phyloP scores from a whole-genome alignment of 768 basidiomycete genomes.

The Megacollybia marginata region DNA sequence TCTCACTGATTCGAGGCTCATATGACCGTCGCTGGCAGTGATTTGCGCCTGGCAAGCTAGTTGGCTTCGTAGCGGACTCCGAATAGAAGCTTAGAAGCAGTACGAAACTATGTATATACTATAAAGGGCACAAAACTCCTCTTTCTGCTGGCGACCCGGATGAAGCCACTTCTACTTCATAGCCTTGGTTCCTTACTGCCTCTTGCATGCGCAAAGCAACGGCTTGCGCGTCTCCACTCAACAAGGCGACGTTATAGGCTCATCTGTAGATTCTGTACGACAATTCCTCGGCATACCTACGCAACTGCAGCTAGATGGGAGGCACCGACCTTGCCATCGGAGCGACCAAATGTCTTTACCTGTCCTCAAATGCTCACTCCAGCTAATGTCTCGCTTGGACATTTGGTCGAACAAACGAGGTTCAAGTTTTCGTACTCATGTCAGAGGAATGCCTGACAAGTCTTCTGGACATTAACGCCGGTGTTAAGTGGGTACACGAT shows the following conservation, averaged over 20 bases:
- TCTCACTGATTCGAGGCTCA: no score
- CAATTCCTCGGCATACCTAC: neutral
- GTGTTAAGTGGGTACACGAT: constrained; percentile 38
- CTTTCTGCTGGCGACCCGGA: no score
- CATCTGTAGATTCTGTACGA: neutral
- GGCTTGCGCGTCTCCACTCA: neutral
- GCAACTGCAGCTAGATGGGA: neutral
- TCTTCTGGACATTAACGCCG: constrained; percentile 31
- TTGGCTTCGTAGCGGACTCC: no score
- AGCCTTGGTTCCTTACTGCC: no score
- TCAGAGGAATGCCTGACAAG: constrained; percentile 28
- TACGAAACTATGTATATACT: no score
- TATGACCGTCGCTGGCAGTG: no score
- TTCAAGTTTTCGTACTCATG: constrained; percentile 17
- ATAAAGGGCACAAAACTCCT: no score
- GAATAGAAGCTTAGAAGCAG: no score
- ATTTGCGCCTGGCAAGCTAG: no score
- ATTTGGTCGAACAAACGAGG: neutral
- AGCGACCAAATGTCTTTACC: neutral
- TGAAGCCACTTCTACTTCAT: no score
- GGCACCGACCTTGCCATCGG: neutral
- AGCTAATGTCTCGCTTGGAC: neutral
- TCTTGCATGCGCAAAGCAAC: no score
- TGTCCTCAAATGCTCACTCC: neutral
- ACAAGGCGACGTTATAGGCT: neutral